Conservation (phyloP, 208 protist genomes). For the Pavlovales sp. region DNA sequence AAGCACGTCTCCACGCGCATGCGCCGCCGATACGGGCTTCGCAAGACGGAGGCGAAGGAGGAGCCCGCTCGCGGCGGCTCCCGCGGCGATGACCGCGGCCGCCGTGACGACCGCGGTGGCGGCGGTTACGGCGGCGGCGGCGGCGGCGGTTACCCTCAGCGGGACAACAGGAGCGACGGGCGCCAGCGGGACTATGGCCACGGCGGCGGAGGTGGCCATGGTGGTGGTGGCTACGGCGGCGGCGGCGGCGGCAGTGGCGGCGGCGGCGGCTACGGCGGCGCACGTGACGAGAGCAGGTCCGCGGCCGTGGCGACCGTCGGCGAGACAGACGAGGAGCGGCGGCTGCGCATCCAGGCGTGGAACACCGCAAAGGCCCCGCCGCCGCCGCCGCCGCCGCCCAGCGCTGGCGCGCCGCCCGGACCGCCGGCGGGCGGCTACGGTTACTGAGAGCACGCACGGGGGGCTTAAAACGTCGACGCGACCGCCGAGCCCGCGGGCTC, state of each 20-base stretch:
- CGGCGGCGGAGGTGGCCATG: background rate
- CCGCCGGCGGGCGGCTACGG: too few species aligned
- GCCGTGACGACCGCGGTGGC: background rate
- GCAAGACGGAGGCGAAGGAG: background rate
- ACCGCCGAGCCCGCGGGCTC: too few species aligned
- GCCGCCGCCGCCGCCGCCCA: too few species aligned
- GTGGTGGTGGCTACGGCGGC: background rate
- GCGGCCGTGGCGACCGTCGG: too few species aligned
- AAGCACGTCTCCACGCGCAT: constrained; percentile 59
- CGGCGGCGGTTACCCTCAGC: background rate
- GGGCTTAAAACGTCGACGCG: too few species aligned
- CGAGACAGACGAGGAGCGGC: constrained; percentile 9
- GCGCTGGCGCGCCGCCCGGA: too few species aligned
- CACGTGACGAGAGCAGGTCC: background rate
- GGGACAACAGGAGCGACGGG: too few species aligned
- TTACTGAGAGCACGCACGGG: too few species aligned
- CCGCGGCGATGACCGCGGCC: background rate
- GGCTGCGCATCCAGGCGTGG: constrained; percentile 3
- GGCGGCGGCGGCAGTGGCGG: background rate
- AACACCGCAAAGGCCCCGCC: constrained; percentile 2
- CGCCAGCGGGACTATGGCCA: background rate
- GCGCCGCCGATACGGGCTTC: background rate
- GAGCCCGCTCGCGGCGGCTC: background rate
- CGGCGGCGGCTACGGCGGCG: background rate
- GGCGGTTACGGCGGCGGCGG: background rate